Conservation (phyloP, 805 yeast species). For the Wickerhamiella occidentalis region DNA sequence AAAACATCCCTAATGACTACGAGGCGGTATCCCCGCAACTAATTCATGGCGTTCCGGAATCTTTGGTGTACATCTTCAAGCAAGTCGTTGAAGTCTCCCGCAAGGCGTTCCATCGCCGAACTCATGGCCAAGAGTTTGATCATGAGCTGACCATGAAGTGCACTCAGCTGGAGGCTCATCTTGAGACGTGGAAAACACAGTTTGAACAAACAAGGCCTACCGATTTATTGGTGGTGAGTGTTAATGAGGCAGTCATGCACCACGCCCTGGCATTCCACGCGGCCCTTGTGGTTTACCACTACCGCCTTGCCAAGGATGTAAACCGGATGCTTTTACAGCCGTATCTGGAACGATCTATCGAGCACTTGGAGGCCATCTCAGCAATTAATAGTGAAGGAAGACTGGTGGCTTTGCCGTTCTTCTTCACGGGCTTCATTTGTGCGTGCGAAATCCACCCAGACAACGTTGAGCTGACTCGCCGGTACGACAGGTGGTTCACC, state of each 20-base stretch:
- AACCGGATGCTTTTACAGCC: conserved; percentile 48
- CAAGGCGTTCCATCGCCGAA: conserved; percentile 42
- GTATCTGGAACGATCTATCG: conserved; percentile 47
- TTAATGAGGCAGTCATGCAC: conserved; percentile 61
- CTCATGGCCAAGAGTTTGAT: conserved; percentile 13
- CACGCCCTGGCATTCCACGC: conserved; percentile 71
- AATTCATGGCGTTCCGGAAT: conserved; percentile 72
- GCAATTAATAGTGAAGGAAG: conserved; percentile 34
- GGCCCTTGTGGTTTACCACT: conserved; percentile 58
- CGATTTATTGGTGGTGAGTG: conserved; percentile 18
- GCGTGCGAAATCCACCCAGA: conserved; percentile 62
- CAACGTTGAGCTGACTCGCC: conserved; percentile 41
- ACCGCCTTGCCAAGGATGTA: conserved; percentile 46
- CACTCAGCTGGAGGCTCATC: conserved; percentile 36
- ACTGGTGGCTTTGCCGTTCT: conserved; percentile 57
- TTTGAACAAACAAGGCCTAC: conserved; percentile 31
- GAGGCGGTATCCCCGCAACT: conserved; percentile 51
- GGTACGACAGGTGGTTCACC: conserved; percentile 53
- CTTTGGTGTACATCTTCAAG: conserved; percentile 58
- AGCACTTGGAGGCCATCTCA: conserved; percentile 53
- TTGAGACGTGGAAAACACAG: conserved; percentile 59
- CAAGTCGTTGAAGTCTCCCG: conserved; percentile 59
- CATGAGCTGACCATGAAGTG: conserved; percentile 16
- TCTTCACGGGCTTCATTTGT: conserved; percentile 84
- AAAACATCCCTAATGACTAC: conserved; percentile 11